Conservation (phyloP, 2,329 filamentous ascomycete species). For the Escovopsis sp. region DNA sequence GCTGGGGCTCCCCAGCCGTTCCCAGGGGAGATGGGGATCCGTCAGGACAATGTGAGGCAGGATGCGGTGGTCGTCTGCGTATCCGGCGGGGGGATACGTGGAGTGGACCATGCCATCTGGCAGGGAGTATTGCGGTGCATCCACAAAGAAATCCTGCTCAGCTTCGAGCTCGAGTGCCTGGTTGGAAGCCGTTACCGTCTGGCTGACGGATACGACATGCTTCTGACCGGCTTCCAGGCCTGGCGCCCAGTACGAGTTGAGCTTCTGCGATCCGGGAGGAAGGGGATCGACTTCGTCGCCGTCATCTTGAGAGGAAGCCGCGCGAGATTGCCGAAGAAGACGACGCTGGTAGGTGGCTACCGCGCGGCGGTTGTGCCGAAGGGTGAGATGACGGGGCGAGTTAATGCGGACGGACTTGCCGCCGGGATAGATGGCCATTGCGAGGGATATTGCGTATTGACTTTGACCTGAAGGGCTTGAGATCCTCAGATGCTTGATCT, state of each 20-base stretch:
- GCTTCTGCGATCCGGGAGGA: slow-evolving; percentile 7
- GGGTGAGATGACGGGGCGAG: slow-evolving; percentile 6
- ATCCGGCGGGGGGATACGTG: slow-evolving; percentile 24
- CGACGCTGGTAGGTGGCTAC: neutral
- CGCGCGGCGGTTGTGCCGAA: slow-evolving; percentile 2
- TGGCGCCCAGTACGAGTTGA: slow-evolving; percentile 10
- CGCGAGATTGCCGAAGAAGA: neutral
- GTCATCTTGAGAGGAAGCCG: neutral
- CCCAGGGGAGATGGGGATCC: slow-evolving; percentile 30
- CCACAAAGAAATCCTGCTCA: slow-evolving; percentile 19
- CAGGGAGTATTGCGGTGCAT: slow-evolving; percentile 21
- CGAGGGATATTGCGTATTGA: neutral
- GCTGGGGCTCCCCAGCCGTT: slow-evolving; percentile 14
- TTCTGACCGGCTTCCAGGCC: slow-evolving; percentile 6
- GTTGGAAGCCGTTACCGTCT: slow-evolving; percentile 2
- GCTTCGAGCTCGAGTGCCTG: neutral
- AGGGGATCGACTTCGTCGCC: slow-evolving; percentile 1
- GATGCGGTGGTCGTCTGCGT: slow-evolving; percentile 17
- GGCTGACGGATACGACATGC: slow-evolving; percentile 3
- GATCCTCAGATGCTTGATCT: too few relatives aligned
- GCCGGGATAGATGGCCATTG: slow-evolving; percentile 8
- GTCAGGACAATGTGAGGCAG: slow-evolving; percentile 31
- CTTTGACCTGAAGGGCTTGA: too few relatives aligned
- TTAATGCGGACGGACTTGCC: slow-evolving; percentile 6
- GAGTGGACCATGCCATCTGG: slow-evolving; percentile 20